Percentiles rank a stretch among this genome's conserved stretches.
Evolutionary conservation across 2,329 filamentous ascomycete genomes (phyloP).

Genomic region (Diplodia corticola): DNA sequence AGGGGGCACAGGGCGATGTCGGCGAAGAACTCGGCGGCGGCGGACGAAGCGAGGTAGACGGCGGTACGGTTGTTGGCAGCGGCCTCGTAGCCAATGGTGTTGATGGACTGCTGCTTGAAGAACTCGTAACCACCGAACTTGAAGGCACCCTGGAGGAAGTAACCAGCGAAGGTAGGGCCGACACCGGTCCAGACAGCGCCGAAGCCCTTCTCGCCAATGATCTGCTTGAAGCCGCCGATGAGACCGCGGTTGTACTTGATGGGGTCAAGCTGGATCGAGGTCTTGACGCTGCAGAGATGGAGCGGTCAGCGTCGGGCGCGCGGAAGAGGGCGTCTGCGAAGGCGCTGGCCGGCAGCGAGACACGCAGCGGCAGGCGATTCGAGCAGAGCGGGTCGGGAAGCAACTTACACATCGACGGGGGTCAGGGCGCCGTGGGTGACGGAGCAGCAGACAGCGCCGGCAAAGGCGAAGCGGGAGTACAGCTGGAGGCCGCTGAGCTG

Average conservation of each 20-base stretch:
- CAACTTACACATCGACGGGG: constrained; percentile 98
- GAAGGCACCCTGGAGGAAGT: constrained; percentile 27
- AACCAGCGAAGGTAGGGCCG: constrained; percentile 64
- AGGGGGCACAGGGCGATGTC: constrained; percentile 87
- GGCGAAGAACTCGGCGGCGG: constrained; percentile 64
- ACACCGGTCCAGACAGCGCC: constrained; percentile 57
- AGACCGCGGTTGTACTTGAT: constrained; percentile 63
- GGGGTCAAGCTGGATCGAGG: constrained; percentile 74
- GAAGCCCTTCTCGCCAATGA: constrained; percentile 75
- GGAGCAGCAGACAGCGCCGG: constrained; percentile 95
- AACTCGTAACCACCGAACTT: constrained; percentile 96
- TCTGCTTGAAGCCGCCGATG: constrained; percentile 82
- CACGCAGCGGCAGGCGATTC: too few relatives aligned
- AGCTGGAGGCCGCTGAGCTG: constrained; percentile 62
- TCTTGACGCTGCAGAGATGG: constrained; percentile 73
- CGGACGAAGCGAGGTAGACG: constrained; percentile 72
- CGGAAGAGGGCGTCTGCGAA: constrained; percentile 43
- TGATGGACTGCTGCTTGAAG: constrained; percentile 92
- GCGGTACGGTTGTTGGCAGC: constrained; percentile 77
- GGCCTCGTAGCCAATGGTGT: constrained; percentile 66
- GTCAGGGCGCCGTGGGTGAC: constrained; percentile 96
- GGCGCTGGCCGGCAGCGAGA: not conserved
- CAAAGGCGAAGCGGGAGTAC: constrained; percentile 95
- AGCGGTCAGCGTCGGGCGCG: constrained; percentile 29
- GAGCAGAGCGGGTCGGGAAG: constrained; percentile 32